These are phyloP conservation scores for Zygotorulaspora mrakii DNA, from an alignment of 1,139 yeast genomes.

Conservation along the genomic window DNA sequence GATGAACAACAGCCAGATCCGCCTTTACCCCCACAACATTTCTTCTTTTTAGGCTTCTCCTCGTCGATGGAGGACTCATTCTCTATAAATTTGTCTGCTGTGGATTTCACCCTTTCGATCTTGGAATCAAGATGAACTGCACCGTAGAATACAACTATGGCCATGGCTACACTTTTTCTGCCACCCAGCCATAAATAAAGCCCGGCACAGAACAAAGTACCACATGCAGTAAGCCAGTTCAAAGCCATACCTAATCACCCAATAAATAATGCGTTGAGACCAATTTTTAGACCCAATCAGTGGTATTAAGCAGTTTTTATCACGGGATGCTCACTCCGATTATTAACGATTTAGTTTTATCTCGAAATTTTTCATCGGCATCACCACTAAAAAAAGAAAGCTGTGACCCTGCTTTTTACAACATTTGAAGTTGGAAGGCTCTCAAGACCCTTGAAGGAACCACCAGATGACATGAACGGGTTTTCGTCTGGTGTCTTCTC, in stretches of 20 bases:
- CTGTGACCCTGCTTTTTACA: no score
- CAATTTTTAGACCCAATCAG: no score
- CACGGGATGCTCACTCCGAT: not conserved
- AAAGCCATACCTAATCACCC: no score
- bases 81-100: not conserved
- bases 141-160: slow-evolving; percentile 30
- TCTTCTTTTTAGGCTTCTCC: slow-evolving; percentile 16
- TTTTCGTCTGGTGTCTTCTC: no score
- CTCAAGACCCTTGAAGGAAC: no score
- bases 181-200: slow-evolving; percentile 34
- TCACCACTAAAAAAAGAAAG: no score
- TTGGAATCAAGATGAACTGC: slow-evolving; percentile 23
- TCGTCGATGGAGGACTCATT: slow-evolving; percentile 6
- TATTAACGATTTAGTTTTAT: not conserved
- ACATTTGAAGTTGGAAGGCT: no score
- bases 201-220: slow-evolving; percentile 7
- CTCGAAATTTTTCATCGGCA: slow-evolving; percentile 6
- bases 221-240: slow-evolving; percentile 7
- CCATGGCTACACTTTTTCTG: slow-evolving; percentile 36
- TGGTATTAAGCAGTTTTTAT: no score
- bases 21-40: slow-evolving; percentile 31
- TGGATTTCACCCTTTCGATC: not conserved
- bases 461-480: no score
- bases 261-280: no score
- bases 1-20: slow-evolving; percentile 19